Evolutionary conservation across 2,329 filamentous ascomycete species (phyloP).

Genomic region (Ilyonectria destructans): DNA sequence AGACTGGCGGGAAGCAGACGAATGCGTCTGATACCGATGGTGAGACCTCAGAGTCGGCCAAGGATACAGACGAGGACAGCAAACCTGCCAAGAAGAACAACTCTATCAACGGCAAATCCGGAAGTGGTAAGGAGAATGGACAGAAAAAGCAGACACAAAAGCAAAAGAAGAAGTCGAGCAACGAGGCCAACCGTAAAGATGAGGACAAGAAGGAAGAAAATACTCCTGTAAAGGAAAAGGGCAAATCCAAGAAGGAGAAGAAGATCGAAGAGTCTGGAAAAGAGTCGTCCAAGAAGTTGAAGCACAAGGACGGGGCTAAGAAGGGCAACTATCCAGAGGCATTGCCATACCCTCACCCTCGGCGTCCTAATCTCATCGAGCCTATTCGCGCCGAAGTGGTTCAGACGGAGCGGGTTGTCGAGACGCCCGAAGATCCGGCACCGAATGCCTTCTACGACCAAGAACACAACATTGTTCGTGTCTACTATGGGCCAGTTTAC

Average conservation of each 20-base stretch:
- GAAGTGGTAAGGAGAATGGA: constrained; percentile 29
- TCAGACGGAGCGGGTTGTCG: constrained; percentile 71
- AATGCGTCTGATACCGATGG: constrained; percentile 30
- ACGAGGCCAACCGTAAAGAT: constrained; percentile 24
- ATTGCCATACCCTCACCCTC: constrained; percentile 51
- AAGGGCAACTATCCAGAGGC: constrained; percentile 49
- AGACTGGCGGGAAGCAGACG: constrained; percentile 30
- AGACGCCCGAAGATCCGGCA: constrained; percentile 66
- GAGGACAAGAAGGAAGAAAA: constrained; percentile 28
- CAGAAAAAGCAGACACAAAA: constrained; percentile 38
- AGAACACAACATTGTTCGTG: constrained; percentile 67
- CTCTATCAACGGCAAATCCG: constrained; percentile 31
- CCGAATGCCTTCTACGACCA: constrained; percentile 74
- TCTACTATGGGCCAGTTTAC: constrained; percentile 72
- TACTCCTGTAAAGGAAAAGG: constrained; percentile 38
- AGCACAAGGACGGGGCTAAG: constrained; percentile 40
- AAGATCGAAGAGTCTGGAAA: constrained; percentile 35
- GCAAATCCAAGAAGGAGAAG: constrained; percentile 35
- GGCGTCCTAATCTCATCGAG: constrained; percentile 63
- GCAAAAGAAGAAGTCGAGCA: constrained; percentile 34
- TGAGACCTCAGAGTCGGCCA: constrained; percentile 36
- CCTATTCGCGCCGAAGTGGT: constrained; percentile 66
- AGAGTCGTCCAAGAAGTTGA: constrained; percentile 22
- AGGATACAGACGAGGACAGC: constrained; percentile 36
- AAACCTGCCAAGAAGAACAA: constrained; percentile 26